Base-by-base conservation (phyloP, 78 protist species). In the Dictyostelium firmibasis region DNA sequence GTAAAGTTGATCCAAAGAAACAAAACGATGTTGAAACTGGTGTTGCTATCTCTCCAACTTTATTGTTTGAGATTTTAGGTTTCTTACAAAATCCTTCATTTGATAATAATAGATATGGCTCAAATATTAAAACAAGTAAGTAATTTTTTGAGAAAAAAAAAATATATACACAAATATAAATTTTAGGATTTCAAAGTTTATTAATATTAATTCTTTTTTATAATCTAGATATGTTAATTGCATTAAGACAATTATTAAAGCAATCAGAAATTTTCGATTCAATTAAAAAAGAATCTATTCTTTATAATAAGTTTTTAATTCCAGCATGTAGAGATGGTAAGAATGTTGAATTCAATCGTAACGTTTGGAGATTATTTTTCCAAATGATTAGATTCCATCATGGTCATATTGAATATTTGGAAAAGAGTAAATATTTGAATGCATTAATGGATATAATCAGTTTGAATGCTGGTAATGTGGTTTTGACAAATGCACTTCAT, bases 351-450 rank as follows among this genome's bases (percentile, higher is more conserved):
- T 89, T 89, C n/a, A 89, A 89, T 47, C 38, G 94, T 43, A 89
- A 89, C 16, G n/a, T 67, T 50, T 89, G 94, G 94, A 33, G 87
- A 27, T 25, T 89, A 33, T 89, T 89, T 57, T 89, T 89, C 82
- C 94, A 89, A 47, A 89, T 89, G 75, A 89, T 89, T 20, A 29
- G 94, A 33, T 89, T 41, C 14, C 94, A 89, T 47, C 86, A 85
- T 31, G 83, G 84, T 20, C 87, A 78, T 31, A 57, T 89, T 27
- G 94, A 89, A 20, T 78, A 31, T 38, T 50, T 89, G 50, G 94
- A 89, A 16, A 89, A 89, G 74, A 64, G 69, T 29, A 89, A 89
- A 47, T 89, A 85, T 41, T 36, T 83, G 6, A 35, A 20, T 3
- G 84, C 77, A 23, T 72, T 93, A 0, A 81, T 93, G 72, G 96